A percentile compares a stretch with the other conserved stretches of the same genome.
phyloP scores from a whole-genome alignment of 2,329 filamentous ascomycete species.

The Calonectria honghensis region DNA sequence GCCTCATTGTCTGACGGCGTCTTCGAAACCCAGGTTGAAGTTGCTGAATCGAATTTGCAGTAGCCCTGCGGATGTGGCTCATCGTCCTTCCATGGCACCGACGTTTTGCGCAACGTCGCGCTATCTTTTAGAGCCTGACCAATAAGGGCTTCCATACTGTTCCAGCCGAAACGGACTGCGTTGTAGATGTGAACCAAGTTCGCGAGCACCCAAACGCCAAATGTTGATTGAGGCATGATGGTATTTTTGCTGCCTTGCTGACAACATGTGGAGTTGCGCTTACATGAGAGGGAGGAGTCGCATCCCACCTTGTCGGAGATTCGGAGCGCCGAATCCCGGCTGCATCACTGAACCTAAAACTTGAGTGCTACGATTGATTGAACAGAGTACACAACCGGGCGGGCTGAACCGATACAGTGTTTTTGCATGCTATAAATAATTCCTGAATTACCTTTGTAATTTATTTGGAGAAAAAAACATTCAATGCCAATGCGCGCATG shows the following conservation, averaged over 20 bases:
- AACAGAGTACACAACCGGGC: too few species aligned
- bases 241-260: slow-evolving; percentile 13
- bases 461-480: too few species aligned
- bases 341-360: slow-evolving; percentile 1
- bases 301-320: slow-evolving; percentile 2
- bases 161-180: slow-evolving; percentile 38
- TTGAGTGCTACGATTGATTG: not conserved
- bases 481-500: too few species aligned
- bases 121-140: slow-evolving; percentile 43
- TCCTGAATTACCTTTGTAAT: too few species aligned
- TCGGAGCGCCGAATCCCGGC: slow-evolving; percentile 9
- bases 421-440: too few species aligned
- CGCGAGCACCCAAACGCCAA: slow-evolving; percentile 35
- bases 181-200: slow-evolving; percentile 38
- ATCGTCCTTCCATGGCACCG: slow-evolving; percentile 42
- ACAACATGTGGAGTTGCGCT: slow-evolving; percentile 18
- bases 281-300: not conserved
- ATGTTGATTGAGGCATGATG: slow-evolving; percentile 35
- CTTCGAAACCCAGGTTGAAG: slow-evolving; percentile 40
- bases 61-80: slow-evolving; percentile 41
- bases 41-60: slow-evolving; percentile 35
- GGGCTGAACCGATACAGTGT: too few species aligned
- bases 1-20: slow-evolving; percentile 25
- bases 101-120: slow-evolving; percentile 38
- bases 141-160: slow-evolving; percentile 43